phyloP scores from a whole-genome alignment of 257 asterid species.

The Plectranthus barbatus region DNA sequence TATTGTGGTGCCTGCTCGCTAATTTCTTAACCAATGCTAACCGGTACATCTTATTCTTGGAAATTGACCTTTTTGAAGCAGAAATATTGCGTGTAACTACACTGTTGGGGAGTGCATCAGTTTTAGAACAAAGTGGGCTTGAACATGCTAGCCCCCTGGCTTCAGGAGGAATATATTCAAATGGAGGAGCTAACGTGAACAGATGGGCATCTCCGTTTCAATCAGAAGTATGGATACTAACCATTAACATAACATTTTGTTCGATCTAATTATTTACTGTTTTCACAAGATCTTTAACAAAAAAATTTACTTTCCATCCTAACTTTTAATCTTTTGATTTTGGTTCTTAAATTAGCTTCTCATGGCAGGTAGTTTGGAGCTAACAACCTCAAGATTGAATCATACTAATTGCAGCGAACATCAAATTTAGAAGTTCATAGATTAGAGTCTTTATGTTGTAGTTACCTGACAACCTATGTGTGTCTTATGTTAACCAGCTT shows the following conservation, averaged over 20 bases:
- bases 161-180: slow-evolving; percentile 92
- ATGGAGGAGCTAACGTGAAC: slow-evolving; percentile 99
- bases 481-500: slow-evolving; percentile 12
- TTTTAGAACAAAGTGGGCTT: slow-evolving; percentile 98
- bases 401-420: slow-evolving; percentile 21
- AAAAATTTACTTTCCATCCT: slow-evolving; percentile 21
- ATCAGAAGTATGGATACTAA: slow-evolving; percentile 99
- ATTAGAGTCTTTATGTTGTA: slow-evolving; percentile 9
- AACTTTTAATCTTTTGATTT: slow-evolving; percentile 28
- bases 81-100: slow-evolving; percentile 99
- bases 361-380: slow-evolving; percentile 49
- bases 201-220: slow-evolving; percentile 97
- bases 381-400: slow-evolving; percentile 39
- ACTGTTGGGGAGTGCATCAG: slow-evolving; percentile 97
- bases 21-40: slow-evolving; percentile 83
- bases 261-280: slow-evolving; percentile 55
- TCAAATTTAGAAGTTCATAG: slow-evolving; percentile 13
- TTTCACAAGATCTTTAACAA: slow-evolving; percentile 40
- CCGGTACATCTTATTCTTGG: slow-evolving; percentile 97
- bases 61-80: slow-evolving; percentile 99
- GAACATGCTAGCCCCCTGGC: slow-evolving; percentile 99
- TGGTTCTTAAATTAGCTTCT: slow-evolving; percentile 27
- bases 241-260: slow-evolving; percentile 84
- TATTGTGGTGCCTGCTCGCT: slow-evolving; percentile 75
- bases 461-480: slow-evolving; percentile 23